Evolutionary conservation across 441 rosid species (phyloP).

Genomic region (Raphanus hybrid): DNA sequence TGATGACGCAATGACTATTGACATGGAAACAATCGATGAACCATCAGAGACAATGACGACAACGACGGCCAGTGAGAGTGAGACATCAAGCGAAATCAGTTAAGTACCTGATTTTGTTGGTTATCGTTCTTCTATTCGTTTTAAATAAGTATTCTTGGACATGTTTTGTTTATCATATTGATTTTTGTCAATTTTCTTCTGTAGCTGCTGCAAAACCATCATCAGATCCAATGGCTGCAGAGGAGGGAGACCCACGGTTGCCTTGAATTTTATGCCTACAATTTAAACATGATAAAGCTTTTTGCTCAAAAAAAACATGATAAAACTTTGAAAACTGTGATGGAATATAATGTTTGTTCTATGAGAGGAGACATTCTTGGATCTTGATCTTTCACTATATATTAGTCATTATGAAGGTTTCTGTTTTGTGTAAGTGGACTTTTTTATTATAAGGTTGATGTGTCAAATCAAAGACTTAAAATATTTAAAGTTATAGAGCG

Average conservation of each 20-base stretch:
- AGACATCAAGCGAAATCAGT: conserved; percentile 48
- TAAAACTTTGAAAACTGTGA: conserved; percentile 17
- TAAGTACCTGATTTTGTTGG: conserved; percentile 36
- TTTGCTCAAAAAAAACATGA: conserved; percentile 9
- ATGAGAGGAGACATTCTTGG: conserved; percentile 5
- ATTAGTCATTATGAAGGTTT: not conserved
- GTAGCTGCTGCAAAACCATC: conserved; percentile 23
- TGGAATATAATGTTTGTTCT: conserved; percentile 19
- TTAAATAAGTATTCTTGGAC: conserved; percentile 1
- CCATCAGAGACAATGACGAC: conserved; percentile 51
- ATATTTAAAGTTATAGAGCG: not conserved
- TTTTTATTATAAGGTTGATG: conserved; percentile 2
- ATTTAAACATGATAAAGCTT: conserved; percentile 29
- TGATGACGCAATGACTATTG: conserved; percentile 70
- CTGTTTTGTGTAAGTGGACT: not conserved
- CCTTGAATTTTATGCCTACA: conserved; percentile 19
- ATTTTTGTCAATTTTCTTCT: conserved; percentile 15
- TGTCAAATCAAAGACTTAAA: not conserved
- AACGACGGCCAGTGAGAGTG: conserved; percentile 27
- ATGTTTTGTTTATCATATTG: conserved; percentile 9
- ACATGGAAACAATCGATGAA: conserved; percentile 72
- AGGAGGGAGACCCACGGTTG: conserved; percentile 28
- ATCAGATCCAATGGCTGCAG: conserved; percentile 31
- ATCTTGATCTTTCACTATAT: conserved; percentile 18
- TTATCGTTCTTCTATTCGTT: not conserved